These are phyloP conservation scores for Elsinoe perseae DNA, from an alignment of 2,329 filamentous ascomycete species.

Conservation along the genomic window DNA sequence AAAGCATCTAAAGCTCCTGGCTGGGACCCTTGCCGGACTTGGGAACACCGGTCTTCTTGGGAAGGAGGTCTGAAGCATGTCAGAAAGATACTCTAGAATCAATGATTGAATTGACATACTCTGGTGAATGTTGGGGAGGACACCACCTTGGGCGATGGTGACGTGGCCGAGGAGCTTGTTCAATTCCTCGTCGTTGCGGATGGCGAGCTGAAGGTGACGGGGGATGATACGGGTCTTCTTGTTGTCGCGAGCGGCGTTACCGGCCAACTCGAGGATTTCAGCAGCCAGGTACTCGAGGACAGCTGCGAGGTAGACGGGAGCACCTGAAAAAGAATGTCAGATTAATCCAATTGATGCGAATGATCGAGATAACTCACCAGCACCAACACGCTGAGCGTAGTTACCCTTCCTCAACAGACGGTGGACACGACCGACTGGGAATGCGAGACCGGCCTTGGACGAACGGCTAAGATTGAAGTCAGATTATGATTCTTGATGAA, in stretches of 20 bases:
- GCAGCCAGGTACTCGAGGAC: constrained; percentile 98
- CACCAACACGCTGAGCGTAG: constrained; percentile 99
- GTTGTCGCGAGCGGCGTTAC: constrained; percentile 98
- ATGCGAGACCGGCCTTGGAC: constrained; percentile 97
- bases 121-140: constrained; percentile 93
- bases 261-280: constrained; percentile 97
- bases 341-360: constrained; percentile 15
- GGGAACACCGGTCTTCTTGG: constrained; percentile 77
- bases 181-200: constrained; percentile 98
- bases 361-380: constrained; percentile 49
- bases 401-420: constrained; percentile 98
- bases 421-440: constrained; percentile 98
- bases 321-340: constrained; percentile 44
- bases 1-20: constrained; percentile 75
- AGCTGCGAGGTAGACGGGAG: constrained; percentile 92
- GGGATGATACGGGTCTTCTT: constrained; percentile 99
- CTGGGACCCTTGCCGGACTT: constrained; percentile 72
- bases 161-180: constrained; percentile 97
- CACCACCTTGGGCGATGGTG: constrained; percentile 95
- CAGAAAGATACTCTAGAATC: constrained; percentile 28
- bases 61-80: constrained; percentile 71
- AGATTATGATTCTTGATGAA: constrained; percentile 29
- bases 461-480: constrained; percentile 64
- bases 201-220: constrained; percentile 96
- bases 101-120: constrained; percentile 54